Evolutionary conservation across 192 early-diverging fungal genomes (phyloP), one percentile per base, ranked within the genome.

Genomic region (Umbelopsis sp.): DNA sequence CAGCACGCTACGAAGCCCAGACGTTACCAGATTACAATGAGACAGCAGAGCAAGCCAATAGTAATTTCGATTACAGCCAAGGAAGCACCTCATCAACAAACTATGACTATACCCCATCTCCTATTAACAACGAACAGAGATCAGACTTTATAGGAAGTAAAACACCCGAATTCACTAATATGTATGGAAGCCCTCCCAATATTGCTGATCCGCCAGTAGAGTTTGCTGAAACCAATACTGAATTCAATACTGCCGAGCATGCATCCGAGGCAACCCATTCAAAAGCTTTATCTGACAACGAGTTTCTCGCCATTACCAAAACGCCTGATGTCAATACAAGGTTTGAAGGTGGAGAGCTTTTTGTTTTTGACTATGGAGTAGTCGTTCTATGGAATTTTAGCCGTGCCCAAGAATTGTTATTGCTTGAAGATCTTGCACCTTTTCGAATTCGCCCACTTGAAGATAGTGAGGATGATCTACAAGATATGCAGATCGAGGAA

Each of bases 401-500:
- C 0, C 75, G 82, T 24, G 87, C 81, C 41, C 81, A 85, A 45
- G 85, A 88, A 44, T 45, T 76, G 17, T 77, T 83, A 50, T 76
- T 85, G 65, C 45, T 88, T 52, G 75, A 80, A 17, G 85, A 88
- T 59, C 45, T 87, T 36, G 70, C 74, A 4, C 70, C 72, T 9
- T 86, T 68, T 36, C 68, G 77, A 7, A 54, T 81, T 38, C 75
- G 81, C 24, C 77, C 79, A 45, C 71, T 87, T 34, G 69, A 72
- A 59, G 79, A 81, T 25, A 75, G 71, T 41, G 73, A 73, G 1
- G 69, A 79, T 51, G 75, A 78, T 32, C 25, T 62, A 34, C 84
- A 83, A 6, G 89, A 91, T 68, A 75, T 88, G 16, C 87, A 92
- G 72, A 85, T 85, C 41, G 92, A 94, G 65, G 90, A 92, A 62